Evolutionary conservation across 2,329 filamentous ascomycete species (phyloP), one percentile per base, ranked within the genome.

Genomic region (Neospermospora avenae): DNA sequence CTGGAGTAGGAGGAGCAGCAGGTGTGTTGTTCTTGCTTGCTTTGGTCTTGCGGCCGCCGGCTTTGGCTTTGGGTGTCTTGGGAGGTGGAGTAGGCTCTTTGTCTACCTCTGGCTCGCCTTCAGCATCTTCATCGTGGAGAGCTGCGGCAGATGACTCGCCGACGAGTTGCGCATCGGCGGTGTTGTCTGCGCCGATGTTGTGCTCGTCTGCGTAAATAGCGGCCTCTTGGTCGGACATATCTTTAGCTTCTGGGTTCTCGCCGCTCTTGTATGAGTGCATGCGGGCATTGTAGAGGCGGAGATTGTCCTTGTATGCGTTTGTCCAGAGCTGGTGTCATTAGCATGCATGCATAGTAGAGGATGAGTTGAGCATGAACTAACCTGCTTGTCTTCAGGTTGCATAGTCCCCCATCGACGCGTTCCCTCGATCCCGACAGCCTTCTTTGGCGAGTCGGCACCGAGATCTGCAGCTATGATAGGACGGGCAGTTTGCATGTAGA

Each of bases 401-500:
- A 97, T 91, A 65, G 84, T 83, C 63, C 86, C 83, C 93, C 93
- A 97, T 70, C 93, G 85, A 69, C 86, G 86, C 71, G 91, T 93
- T 42, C 92, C 91, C 76, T 96, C 92, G 62, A 90, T 86, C 72
- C 92, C 89, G 52, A 98, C 90, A 60, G 93, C 91, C 71, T 91
- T 91, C 73, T 93, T 93, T 74, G 89, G 88, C 7, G 87, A 86
- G 61, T 85, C 82, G n/a, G 84, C 73, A 22, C 89, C 90, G 11
- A 96, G 82, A 68, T 96, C 91, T 35, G 80, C 81, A 59, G 90
- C 88, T 68, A 98, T 95, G 73, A 90, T 88, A 55, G 87, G 84
- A 53, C 95, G 89, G 65, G 91, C 91, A 65, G 89, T 88, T 75
- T 96, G 89, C 81, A 96, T 91, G 80, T 92, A 98, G 63, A 97